Evolutionary conservation across 192 early-diverging fungal genomes (phyloP).

Genomic region (Cetraspora pellucida): DNA sequence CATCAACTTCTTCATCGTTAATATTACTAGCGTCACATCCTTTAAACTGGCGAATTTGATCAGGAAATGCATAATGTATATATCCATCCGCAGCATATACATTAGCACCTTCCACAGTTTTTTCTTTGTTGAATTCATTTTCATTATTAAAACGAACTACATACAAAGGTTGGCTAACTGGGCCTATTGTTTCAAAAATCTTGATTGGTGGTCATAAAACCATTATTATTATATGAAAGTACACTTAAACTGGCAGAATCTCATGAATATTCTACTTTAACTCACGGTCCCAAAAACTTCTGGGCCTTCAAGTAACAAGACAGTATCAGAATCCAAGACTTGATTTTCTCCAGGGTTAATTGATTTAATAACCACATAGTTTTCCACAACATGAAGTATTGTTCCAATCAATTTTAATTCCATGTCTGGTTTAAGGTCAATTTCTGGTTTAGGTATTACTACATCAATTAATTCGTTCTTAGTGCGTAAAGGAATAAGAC

Average conservation of each 20-base stretch:
- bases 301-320: slow-evolving; percentile 67
- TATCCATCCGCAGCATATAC: slow-evolving; percentile 70
- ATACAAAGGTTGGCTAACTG: slow-evolving; percentile 81
- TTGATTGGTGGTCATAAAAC: slow-evolving; percentile 24
- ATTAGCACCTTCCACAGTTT: slow-evolving; percentile 45
- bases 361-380: slow-evolving; percentile 70
- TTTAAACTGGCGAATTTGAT: slow-evolving; percentile 64
- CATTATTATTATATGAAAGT: not conserved
- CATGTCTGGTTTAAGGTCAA: slow-evolving; percentile 51
- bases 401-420: slow-evolving; percentile 61
- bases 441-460: slow-evolving; percentile 46
- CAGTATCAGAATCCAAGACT: slow-evolving; percentile 76
- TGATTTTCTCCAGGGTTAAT: slow-evolving; percentile 45
- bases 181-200: slow-evolving; percentile 94
- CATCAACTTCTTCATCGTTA: slow-evolving; percentile 89
- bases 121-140: slow-evolving; percentile 58
- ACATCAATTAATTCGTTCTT: slow-evolving; percentile 65
- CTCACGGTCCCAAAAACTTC: slow-evolving; percentile 64
- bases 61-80: slow-evolving; percentile 67
- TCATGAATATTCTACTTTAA: slow-evolving; percentile 11
- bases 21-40: slow-evolving; percentile 92
- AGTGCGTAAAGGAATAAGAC: slow-evolving; percentile 42
- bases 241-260: not conserved
- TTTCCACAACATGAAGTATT: slow-evolving; percentile 71
- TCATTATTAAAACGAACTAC: slow-evolving; percentile 72